phyloP scores from a whole-genome alignment of 441 rosid genomes.

The Rhodomyrtus psidioides region DNA sequence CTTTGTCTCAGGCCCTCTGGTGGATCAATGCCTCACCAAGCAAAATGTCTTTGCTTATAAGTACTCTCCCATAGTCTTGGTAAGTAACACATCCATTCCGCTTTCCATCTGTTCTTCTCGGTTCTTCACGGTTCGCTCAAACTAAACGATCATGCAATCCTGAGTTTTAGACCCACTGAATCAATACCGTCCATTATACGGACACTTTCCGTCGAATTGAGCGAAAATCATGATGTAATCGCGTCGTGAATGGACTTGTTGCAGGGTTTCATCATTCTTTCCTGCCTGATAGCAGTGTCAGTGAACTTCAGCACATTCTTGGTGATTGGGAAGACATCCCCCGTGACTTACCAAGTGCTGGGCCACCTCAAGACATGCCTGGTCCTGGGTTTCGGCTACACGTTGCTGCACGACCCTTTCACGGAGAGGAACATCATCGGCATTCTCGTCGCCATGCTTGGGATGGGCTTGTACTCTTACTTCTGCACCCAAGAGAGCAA shows the following conservation, averaged over 20 bases:
- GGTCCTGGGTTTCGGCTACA: conserved; percentile 82
- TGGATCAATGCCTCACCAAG: conserved; percentile 72
- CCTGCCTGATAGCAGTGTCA: conserved; percentile 83
- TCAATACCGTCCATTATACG: background rate
- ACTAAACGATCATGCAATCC: background rate
- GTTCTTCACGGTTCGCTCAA: background rate
- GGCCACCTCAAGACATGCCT: conserved; percentile 97
- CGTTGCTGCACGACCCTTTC: conserved; percentile 83
- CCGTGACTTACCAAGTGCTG: conserved; percentile 95
- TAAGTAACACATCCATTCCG: conserved; percentile 5
- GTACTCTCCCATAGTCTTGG: conserved; percentile 73
- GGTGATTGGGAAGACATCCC: conserved; percentile 98
- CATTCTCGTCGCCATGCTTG: conserved; percentile 70
- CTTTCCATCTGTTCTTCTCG: background rate
- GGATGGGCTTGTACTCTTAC: conserved; percentile 88
- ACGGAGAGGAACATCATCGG: conserved; percentile 75
- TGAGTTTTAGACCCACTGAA: background rate
- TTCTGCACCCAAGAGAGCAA: conserved; percentile 77
- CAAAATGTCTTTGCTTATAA: conserved; percentile 77
- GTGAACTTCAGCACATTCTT: conserved; percentile 97
- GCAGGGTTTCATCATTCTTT: conserved; percentile 79
- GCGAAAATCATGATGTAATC: background rate
- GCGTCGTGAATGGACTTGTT: background rate
- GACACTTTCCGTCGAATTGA: background rate
- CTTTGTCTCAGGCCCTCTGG: conserved; percentile 87